Evolutionary conservation across 2,329 filamentous ascomycete species (phyloP), one percentile per base, ranked within the genome.

Genomic region (Elsinoe fawcettii): DNA sequence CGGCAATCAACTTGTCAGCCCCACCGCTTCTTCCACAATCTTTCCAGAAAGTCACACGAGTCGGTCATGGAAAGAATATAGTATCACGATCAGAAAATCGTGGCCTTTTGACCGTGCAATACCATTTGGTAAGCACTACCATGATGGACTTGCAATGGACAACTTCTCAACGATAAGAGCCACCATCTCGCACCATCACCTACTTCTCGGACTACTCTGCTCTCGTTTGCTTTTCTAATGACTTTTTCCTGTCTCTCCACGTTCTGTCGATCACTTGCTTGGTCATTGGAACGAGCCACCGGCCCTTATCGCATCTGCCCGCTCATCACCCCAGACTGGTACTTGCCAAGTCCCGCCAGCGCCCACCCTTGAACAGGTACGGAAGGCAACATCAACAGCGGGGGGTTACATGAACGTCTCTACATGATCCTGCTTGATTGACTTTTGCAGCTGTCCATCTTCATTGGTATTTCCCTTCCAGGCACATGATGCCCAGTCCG

Each of bases 291-390:
- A 18, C 34, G 11, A 20, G 32, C 18, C 12, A 9, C 25, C 14
- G n/a, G 20, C 16, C 20, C 49, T 53, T 53, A 53, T 53, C 49
- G 49, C 49, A 53, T 34, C 30, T 36, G 32, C 32, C 49, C 49
- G 49, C 49, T 39, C 20, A 18, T 53, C 20, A 34, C 25, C 49
- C 34, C 20, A 25, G 49, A 53, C 14, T 34, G 49, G 49, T 6
- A 30, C 32, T 22, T 53, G 49, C 49, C 49, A 53, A 53, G 49
- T 36, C 30, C 16, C 32, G 30, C 49, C 49, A 39, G 49, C 49
- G 49, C 9, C 22, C 18, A 22, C 49, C 32, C 49, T 53, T 53
- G 30, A 16, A 20, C 49, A 37, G 49, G 49, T 37, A 30, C 49
- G 49, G 49, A 53, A 53, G 49, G 49, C 49, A 53, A 53, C 25